These are phyloP conservation scores for Oryza officinalis DNA, from an alignment of 176 grass and related monocot species.

Conservation along the genomic window DNA sequence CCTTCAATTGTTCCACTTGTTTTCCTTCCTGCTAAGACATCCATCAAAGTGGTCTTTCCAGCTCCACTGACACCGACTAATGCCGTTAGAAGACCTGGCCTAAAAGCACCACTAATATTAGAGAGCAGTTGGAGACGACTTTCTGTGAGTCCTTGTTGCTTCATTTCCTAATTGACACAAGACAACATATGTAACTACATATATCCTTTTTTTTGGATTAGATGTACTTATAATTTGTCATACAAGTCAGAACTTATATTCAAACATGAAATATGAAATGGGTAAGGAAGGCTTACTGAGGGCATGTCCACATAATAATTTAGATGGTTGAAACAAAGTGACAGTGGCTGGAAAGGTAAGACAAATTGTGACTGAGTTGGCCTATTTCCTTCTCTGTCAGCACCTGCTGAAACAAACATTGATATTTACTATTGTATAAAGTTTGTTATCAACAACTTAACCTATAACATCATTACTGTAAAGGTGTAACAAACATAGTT, in stretches of 20 bases:
- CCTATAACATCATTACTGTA: no score
- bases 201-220: neutral
- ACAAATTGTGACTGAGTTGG: constrained; percentile 43
- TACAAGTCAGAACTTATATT: neutral
- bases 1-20: constrained; percentile 77
- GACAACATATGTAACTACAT: neutral
- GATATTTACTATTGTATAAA: neutral
- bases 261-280: neutral
- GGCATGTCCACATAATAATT: constrained; percentile 94
- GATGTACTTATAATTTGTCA: neutral
- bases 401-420: constrained; percentile 14
- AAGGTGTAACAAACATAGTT: no score
- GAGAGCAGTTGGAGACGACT: constrained; percentile 62
- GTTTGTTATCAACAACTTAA: neutral
- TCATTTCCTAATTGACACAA: constrained; percentile 62
- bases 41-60: constrained; percentile 94
- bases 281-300: constrained; percentile 49
- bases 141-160: constrained; percentile 51
- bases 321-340: constrained; percentile 76
- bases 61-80: constrained; percentile 92
- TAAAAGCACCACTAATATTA: constrained; percentile 88
- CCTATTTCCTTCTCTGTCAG: constrained; percentile 14
- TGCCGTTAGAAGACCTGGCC: constrained; percentile 79
- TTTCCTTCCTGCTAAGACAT: constrained; percentile 89
- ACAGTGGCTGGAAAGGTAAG: constrained; percentile 82